Base-by-base conservation (phyloP, 192 early-diverging fungal genomes). In the Dispira simplex region DNA sequence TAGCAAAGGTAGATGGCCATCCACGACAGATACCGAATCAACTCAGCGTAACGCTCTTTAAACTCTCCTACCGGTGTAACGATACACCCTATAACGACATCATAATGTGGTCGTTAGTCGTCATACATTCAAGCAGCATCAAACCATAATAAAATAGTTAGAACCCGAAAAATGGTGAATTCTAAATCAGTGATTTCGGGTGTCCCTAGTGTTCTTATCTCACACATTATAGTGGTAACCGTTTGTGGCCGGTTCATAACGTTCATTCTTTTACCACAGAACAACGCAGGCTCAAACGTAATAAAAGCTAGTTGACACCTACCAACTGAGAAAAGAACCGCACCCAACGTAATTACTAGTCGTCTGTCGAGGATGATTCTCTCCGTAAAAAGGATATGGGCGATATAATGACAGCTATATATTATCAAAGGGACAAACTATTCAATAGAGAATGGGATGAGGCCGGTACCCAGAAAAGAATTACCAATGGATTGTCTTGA, bases 1-100 rank as follows among this genome's bases (percentile, higher is more conserved):
- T 60, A 60, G 43, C 58, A 60, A 11, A 44, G 32, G 58, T 60
- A 60, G 14, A 60, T 3, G 14, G 58, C 39, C 10, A 60, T 44
- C 58, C 58, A 60, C 13, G 58, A 60, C 4, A 44, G 11, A 21
- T 60, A 60, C 10, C 58, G 58, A 18, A 60, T 44, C 11, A 43
- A 20, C 11, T 60, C 28, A 18, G 4, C 32, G 26, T 26, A 28
- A n/a, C 58, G 58, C 14, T 18, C 27, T 44, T 60, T 60, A 44
- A 18, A 27, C 21, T 5, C 14, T 10, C 58, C 58, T 2, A 60
- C 27, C 16, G 58, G 58, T 18, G 58, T 32, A 3, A 60, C 2
- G 27, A 60, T 60, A 21, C 58, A 44, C 14, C 58, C 58, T 60
- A 21, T 21, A 51, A 23, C 1, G 48, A 51, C 4, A 26, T 20